phyloP scores from a whole-genome alignment of 2,329 filamentous ascomycete species.

The Exophiala viscosa region DNA sequence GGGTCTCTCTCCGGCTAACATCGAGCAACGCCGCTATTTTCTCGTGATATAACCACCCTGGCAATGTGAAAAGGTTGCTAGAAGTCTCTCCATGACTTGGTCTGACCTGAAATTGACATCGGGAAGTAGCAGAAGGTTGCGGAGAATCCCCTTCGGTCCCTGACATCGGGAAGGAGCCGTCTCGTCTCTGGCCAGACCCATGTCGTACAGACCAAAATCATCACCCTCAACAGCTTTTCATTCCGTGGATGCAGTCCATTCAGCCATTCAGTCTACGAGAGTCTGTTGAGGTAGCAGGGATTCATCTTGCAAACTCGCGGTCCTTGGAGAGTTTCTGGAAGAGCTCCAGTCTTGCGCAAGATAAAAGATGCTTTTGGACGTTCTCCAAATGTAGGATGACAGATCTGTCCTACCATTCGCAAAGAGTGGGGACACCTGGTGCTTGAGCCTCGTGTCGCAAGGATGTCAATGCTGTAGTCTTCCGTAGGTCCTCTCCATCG shows the following conservation, averaged over 20 bases:
- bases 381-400: background rate
- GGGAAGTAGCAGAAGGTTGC: constrained; percentile 5
- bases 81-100: background rate
- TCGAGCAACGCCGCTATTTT: too few species aligned
- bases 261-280: background rate
- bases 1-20: background rate
- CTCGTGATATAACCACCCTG: too few species aligned
- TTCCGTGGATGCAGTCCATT: too few species aligned
- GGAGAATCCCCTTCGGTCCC: constrained; percentile 13
- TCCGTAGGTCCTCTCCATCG: background rate
- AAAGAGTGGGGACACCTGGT: background rate
- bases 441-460: constrained; percentile 2
- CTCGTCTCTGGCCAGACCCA: background rate
- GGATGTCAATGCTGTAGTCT: constrained; percentile 4
- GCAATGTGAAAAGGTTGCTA: background rate
- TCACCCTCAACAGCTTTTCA: too few species aligned
- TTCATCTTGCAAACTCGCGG: too few species aligned
- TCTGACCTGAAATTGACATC: constrained; percentile 4
- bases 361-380: too few species aligned
- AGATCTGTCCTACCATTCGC: background rate
- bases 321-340: too few species aligned
- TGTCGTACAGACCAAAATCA: constrained; percentile 7
- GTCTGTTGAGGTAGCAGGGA: background rate
- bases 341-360: too few species aligned
- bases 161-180: constrained; percentile 14